Evolutionary conservation across 116 monocot genomes (phyloP), one percentile per base, ranked within the genome.

Genomic region (Posidonia oceanica): DNA sequence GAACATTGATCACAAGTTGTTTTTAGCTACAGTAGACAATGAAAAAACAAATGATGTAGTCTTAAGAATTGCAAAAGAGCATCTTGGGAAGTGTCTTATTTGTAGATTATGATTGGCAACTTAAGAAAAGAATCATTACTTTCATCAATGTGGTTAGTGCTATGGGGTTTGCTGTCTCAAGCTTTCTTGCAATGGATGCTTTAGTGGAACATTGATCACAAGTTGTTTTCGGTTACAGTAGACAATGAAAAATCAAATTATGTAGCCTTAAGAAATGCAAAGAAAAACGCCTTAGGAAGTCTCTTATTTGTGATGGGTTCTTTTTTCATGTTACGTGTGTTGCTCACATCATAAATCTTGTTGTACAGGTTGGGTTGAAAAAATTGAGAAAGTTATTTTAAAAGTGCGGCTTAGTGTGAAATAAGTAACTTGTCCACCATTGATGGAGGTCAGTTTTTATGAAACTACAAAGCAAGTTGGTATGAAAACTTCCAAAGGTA

Each of bases 281-380:
- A n/a, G n/a, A 44, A 38, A 38, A 74, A 14, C 7, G 15, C n/a
- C n/a, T 53, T 15, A 55, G 71, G 3, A 60, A 60, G 29, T 23
- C 41, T 7, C 37, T 61, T 52, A 14, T 71, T 14, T 59, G 14
- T 80, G 72, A 38, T 58, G 71, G 74, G 20, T 22, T 70, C 16
- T 74, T 69, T 56, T 70, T 77, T 65, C 77, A 84, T 75, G 67
- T 80, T 23, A 38, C 40, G 17, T 76, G 54, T 54, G 63, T 37
- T 54, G 52, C 70, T 1, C 51, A 69, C n/a, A n/a, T n/a, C n/a
- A n/a, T n/a, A n/a, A n/a, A n/a, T n/a, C n/a, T n/a, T n/a, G n/a
- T n/a, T n/a, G 70, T 76, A 18, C 76, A 54, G 20, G 37, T 36
- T 68, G 70, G 61, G 2, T 59, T 76, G 20, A 39, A 61, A 22